Base-by-base conservation (phyloP, 768 basidiomycete species). In the Hemileccinum impolitum region DNA sequence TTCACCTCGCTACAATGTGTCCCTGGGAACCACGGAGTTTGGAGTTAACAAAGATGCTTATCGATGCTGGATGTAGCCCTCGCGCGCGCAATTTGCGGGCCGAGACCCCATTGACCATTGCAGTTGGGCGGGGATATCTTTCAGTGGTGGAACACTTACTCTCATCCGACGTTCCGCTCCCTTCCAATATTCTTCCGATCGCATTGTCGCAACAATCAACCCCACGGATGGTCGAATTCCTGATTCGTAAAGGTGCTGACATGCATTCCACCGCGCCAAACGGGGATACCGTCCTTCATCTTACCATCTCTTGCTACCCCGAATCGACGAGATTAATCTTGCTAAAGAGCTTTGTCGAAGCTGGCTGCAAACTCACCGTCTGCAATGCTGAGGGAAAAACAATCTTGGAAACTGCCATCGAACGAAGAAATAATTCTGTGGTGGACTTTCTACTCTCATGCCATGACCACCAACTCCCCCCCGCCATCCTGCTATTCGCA, bases 81-180 rank as follows among this genome's bases (percentile, higher is more conserved):
- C 2, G 17, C 4, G 32, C 21, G 7, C 14, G 15, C 39, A 47
- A 40, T 41, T 10, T n/a, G 10, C 15, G 26, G 7, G 40, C 8
- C 28, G 43, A 43, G 10, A 44, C 37, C 8, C 25, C 8, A 4
- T 19, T 52, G 13, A 48, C 50, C 15, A 30, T 49, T 23, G 51
- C 51, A 15, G 37, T 42, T 5, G 32, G 1, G 21, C 3, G 11
- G 15, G 42, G 48, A 28, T 30, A 50, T n/a, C 4, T 32, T 23
- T 31, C 30, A 38, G 38, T 19, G 21, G 31, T 51, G 25, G 42
- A 51, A 7, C 32, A 52, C 14, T 23, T 51, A 15, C 11, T 52
- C 7, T 35, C 48, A 25, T 17, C n/a, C 11, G 14, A 21, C 10
- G 13, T 19, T 23, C 4, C 17, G 21, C 38, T 39, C 17, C 38